Base-by-base conservation (phyloP, 2,329 filamentous ascomycete species). In the Zalaria sp. region DNA sequence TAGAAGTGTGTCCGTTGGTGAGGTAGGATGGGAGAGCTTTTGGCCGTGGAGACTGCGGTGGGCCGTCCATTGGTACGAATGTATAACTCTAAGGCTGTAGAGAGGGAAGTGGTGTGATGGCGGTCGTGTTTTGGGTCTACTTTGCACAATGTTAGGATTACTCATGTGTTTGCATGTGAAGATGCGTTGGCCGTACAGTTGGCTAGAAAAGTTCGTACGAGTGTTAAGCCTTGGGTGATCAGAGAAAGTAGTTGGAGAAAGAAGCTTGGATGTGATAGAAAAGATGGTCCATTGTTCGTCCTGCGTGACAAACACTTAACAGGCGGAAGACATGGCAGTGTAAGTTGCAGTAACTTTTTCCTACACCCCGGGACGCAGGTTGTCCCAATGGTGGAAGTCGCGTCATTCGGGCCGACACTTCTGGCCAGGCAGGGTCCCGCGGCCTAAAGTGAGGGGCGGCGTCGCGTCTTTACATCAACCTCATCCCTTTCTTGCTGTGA, bases 21-120 rank as follows among this genome's bases (percentile, higher is more conserved):
- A 79, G 60, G 57, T 77, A 68, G 39, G 71, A 65, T 27, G 75
- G 73, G 27, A 77, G 61, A 66, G 70, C 57, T 67, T 70, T 46
- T 57, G 62, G 46, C 51, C 65, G 46, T 56, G 56, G 34, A 61
- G 61, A 35, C 35, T 42, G 39, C 40, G 44, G 41, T 46, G 62
- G 62, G 46, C 63, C 60, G 48, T 68, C 63, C 69, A 73, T 73
- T 46, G 48, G 38, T 40, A 41, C 25, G 32, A 18, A 32, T 34
- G 31, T 27, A 25, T 4, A 9, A 4, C 11, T 27, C 10, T 36
- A 32, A 36, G 25, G n/a, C 4, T 35, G 35, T 38, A 18, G 28
- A 34, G 34, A 25, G 18, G 18, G 18, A 18, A 18, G 18, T 18
- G 18, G 18, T 18, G 18, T 18, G 18, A 18, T 18, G 2, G 18